Percentiles rank a stretch among this genome's conserved stretches.
Evolutionary conservation across 768 basidiomycete species (phyloP).

Genomic region (Phanerochaete sordida): DNA sequence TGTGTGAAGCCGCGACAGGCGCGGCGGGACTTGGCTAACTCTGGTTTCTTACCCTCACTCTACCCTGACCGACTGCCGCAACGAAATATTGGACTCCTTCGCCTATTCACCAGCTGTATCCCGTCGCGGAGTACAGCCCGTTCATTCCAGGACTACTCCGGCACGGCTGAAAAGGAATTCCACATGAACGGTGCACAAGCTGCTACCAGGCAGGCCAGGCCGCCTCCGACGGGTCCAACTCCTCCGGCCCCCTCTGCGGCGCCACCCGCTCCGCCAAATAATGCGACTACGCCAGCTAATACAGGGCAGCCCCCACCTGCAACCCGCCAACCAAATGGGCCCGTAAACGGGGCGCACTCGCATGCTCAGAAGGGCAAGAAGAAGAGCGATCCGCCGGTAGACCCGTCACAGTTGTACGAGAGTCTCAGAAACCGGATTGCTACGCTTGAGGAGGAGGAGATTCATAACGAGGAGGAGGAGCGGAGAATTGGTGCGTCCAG

Average conservation of each 20-base stretch:
- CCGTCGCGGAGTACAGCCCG: conserved; percentile 4
- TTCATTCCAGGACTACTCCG: neutral
- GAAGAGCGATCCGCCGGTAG: conserved; percentile 68
- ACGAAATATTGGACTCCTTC: conserved; percentile 11
- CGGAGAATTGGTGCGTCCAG: conserved; percentile 53
- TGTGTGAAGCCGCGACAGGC: conserved; percentile 5
- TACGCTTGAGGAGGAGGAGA: conserved; percentile 84
- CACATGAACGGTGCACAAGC: conserved; percentile 12
- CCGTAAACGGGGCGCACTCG: conserved; percentile 21
- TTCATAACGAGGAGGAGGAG: conserved; percentile 86
- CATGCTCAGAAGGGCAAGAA: conserved; percentile 41
- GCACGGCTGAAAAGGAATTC: conserved; percentile 5
- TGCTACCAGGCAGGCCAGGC: conserved; percentile 21
- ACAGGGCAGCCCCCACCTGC: conserved; percentile 28
- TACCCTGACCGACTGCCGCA: neutral
- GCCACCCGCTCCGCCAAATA: conserved; percentile 52
- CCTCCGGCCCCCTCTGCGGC: conserved; percentile 54
- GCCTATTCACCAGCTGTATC: conserved; percentile 9
- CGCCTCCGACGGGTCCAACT: conserved; percentile 29
- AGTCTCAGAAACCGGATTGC: conserved; percentile 86
- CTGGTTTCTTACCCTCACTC: neutral
- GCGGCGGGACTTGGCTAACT: neutral
- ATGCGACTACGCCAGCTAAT: conserved; percentile 21
- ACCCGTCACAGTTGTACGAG: conserved; percentile 86
- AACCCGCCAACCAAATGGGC: conserved; percentile 23